Evolutionary conservation across 2,329 filamentous ascomycete genomes (phyloP).

Genomic region (Westerdykella ornata): DNA sequence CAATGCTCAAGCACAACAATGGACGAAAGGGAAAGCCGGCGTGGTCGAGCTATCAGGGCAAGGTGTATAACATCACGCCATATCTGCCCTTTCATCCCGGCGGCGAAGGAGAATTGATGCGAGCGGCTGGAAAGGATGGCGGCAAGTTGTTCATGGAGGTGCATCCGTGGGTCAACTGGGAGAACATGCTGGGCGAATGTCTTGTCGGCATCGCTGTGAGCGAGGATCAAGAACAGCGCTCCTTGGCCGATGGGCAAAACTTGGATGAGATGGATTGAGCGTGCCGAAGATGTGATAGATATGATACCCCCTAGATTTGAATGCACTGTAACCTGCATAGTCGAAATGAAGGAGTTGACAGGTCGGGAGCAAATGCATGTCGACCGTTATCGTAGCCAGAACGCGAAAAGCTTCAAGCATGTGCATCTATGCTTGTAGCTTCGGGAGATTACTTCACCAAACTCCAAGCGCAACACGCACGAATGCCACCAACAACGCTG

Average conservation of each 20-base stretch:
- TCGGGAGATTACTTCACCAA: no score
- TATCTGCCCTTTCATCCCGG: slow-evolving; percentile 90
- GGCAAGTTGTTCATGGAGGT: slow-evolving; percentile 56
- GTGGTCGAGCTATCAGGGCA: slow-evolving; percentile 83
- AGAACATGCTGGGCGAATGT: slow-evolving; percentile 57
- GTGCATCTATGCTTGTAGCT: no score
- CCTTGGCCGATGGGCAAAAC: slow-evolving; percentile 15
- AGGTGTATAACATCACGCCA: slow-evolving; percentile 89
- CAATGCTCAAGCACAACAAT: slow-evolving; percentile 68
- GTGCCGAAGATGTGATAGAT: neutral
- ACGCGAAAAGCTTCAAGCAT: no score
- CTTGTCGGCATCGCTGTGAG: slow-evolving; percentile 55
- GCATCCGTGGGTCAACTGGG: slow-evolving; percentile 64
- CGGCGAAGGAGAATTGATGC: slow-evolving; percentile 71
- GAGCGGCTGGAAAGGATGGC: slow-evolving; percentile 66
- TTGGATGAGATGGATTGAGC: slow-evolving; percentile 58
- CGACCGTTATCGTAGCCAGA: no score
- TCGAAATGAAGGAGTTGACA: no score
- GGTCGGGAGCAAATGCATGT: no score
- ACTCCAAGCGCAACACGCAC: no score
- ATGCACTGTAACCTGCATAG: neutral
- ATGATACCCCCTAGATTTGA: slow-evolving; percentile 14
- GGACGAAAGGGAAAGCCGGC: slow-evolving; percentile 79
- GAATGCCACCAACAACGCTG: no score
- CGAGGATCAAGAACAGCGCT: slow-evolving; percentile 42